phyloP scores from a whole-genome alignment of 1,284 basidiomycete genomes.

The Baeospora myosura region DNA sequence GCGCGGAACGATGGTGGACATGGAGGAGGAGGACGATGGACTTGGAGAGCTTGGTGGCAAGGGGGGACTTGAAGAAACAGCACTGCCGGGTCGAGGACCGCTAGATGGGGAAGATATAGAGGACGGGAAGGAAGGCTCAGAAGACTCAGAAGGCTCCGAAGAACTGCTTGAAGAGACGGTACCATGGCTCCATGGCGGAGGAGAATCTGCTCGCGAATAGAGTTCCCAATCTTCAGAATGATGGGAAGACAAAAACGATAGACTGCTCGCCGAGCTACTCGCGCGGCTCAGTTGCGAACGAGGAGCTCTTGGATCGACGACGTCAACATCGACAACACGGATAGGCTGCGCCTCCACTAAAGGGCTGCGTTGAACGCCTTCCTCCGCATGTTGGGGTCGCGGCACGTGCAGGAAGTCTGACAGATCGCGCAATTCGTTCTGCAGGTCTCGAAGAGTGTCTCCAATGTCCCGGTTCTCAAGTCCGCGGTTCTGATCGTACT shows the following conservation, averaged over 20 bases:
- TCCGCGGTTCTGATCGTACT: slow-evolving; percentile 49
- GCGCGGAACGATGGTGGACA: slow-evolving; percentile 2
- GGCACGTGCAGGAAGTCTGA: slow-evolving; percentile 35
- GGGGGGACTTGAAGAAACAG: slow-evolving; percentile 14
- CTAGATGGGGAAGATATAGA: slow-evolving; percentile 20
- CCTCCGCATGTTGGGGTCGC: slow-evolving; percentile 6
- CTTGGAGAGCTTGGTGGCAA: slow-evolving; percentile 24
- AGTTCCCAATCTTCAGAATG: slow-evolving; percentile 56
- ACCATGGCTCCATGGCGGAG: neutral
- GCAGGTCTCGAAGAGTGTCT: slow-evolving; percentile 53
- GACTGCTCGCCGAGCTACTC: slow-evolving; percentile 43
- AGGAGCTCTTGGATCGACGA: slow-evolving; percentile 3
- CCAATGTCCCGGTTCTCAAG: slow-evolving; percentile 55
- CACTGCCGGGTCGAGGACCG: slow-evolving; percentile 11
- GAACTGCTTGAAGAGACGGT: neutral
- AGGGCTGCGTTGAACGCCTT: too few relatives aligned
- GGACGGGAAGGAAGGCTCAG: slow-evolving; percentile 17
- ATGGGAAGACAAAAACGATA: slow-evolving; percentile 66
- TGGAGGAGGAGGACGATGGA: slow-evolving; percentile 21
- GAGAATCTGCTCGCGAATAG: slow-evolving; percentile 3
- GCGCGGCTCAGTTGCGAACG: slow-evolving; percentile 15
- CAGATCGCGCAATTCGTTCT: slow-evolving; percentile 54
- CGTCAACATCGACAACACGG: slow-evolving; percentile 4
- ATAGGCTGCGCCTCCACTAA: slow-evolving; percentile 25
- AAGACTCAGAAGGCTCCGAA: slow-evolving; percentile 17